Evolutionary conservation across 768 basidiomycete species (phyloP), one percentile per base, ranked within the genome.

Genomic region (Collybia nuda): DNA sequence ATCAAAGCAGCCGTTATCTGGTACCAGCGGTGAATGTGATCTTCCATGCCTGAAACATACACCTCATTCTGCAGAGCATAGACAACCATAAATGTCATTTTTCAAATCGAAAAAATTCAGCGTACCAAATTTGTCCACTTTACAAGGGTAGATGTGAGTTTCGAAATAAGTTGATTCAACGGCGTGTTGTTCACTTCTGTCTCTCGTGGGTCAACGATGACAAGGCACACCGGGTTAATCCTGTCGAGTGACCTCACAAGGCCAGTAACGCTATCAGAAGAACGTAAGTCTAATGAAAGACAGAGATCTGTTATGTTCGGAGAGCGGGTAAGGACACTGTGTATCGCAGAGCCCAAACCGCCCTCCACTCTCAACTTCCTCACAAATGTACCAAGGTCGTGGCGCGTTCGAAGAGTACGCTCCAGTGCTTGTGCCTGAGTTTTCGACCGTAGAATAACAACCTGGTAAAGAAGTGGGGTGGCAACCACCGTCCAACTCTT

Each of bases 401-500:
- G 36, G 26, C 53, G 50, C 4, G 9, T 24, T 15, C 43, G 19
- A 2, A 62, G 52, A 2, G 46, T 46, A 11, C 28, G 11, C n/a
- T 37, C 45, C 18, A 62, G 55, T 6, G 56, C 53, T 12, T 53
- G 48, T 6, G 58, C 56, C 26, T 59, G 58, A 6, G 58, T 53
- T 5, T 52, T 55, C 11, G 59, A 60, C n/a, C 59, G 57, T 5
- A 61, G 9, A 32, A 45, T 22, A 21, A 61, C 59, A 18, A 53
- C 44, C 44, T 44, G 22, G 22, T 61, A 61, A 0, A 61, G 55
- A 24, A 58, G 53, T 1, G 56, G 56, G 0, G 56, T 57, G 1
- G 49, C 51, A 19, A 60, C 52, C 29, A 48, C 49, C 47, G 54
- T 55, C 59, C 59, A 61, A 2, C 37, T 24, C 39, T 60, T 60